Percentiles rank a stretch among this genome's conserved stretches.
Conservation (phyloP, 345 rosid genomes). For the Corchorus olitorius region DNA sequence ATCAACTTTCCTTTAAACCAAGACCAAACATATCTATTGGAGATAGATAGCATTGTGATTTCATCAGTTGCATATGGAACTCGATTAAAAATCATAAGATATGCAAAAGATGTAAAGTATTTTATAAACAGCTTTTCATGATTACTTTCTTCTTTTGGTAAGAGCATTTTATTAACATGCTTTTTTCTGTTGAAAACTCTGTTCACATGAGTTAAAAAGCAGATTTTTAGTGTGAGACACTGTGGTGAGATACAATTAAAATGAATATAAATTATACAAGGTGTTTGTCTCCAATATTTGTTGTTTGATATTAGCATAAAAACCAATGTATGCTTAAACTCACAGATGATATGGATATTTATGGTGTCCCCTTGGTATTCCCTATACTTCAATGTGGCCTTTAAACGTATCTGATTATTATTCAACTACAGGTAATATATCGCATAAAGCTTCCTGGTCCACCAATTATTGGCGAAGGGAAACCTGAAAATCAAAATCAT, state of each 20-base stretch:
- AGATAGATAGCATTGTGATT: neutral
- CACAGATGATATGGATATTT: neutral
- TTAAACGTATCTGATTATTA: neutral
- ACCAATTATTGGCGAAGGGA: constrained; percentile 96
- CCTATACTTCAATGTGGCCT: neutral
- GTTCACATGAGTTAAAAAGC: neutral
- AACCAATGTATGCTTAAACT: neutral
- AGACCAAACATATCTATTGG: neutral
- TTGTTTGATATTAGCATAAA: neutral
- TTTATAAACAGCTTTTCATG: too few species aligned
- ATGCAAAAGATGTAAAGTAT: neutral
- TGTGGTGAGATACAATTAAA: neutral
- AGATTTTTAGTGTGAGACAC: neutral
- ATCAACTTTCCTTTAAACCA: neutral
- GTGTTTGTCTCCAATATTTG: neutral
- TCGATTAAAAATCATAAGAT: neutral
- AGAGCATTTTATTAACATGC: neutral
- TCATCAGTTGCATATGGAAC: neutral
- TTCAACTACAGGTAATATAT: constrained; percentile 65
- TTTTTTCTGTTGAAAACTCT: neutral
- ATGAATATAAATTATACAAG: neutral
- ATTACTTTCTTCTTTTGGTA: too few species aligned
- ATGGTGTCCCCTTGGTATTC: neutral
- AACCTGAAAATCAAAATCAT: constrained; percentile 97
- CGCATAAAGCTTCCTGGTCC: constrained; percentile 93